These are phyloP conservation scores for Starmerella bacillaris DNA, from an alignment of 805 yeast genomes.

Conservation along the genomic window DNA sequence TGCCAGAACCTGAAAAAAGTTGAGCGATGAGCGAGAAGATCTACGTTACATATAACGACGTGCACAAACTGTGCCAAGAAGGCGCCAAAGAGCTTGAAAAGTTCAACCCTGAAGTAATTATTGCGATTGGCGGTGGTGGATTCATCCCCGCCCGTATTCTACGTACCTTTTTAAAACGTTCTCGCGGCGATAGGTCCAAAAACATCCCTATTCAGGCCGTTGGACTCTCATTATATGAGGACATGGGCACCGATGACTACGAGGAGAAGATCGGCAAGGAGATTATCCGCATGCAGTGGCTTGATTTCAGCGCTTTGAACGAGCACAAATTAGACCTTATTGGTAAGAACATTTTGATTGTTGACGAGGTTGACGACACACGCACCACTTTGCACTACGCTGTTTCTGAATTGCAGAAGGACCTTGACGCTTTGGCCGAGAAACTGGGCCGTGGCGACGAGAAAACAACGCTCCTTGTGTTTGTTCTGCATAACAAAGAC, in stretches of 20 bases:
- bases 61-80: conserved; percentile 67
- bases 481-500: conserved; percentile 69
- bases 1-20: too few species aligned
- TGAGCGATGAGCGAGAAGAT: conserved; percentile 21
- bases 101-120: conserved; percentile 74
- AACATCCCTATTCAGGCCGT: conserved; percentile 90
- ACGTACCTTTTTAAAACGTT: conserved; percentile 63
- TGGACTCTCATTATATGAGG: conserved; percentile 81
- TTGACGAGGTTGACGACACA: conserved; percentile 84
- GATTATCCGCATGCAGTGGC: conserved; percentile 79
- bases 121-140: conserved; percentile 94
- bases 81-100: conserved; percentile 36
- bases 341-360: conserved; percentile 65
- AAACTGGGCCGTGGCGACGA: conserved; percentile 41
- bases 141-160: conserved; percentile 93
- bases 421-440: conserved; percentile 41
- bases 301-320: conserved; percentile 56
- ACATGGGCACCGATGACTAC: conserved; percentile 33
- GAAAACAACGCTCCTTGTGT: conserved; percentile 50
- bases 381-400: conserved; percentile 82
- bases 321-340: conserved; percentile 57
- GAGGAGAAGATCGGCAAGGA: conserved; percentile 54
- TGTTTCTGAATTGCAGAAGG: conserved; percentile 52
- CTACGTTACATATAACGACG: conserved; percentile 59
- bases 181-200: conserved; percentile 36